Base-by-base conservation (phyloP, 176 grass and related monocot species). In the maize (Zea mays) region DNA sequence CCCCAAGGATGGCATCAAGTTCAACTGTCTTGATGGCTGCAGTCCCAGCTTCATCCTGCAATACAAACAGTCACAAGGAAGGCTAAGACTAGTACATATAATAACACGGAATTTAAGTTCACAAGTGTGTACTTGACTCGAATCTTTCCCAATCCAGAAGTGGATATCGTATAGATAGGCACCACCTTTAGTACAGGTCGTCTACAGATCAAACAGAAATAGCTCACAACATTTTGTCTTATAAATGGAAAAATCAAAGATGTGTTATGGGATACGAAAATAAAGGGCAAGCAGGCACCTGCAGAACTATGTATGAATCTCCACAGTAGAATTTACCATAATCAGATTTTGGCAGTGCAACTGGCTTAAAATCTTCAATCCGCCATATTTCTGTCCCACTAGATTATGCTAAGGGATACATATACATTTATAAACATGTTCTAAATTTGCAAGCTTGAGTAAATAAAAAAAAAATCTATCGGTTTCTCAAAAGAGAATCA, bases 371-470 rank as follows among this genome's bases (percentile, higher is more conserved):
- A 83, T 99, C 87, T 85, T 99, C 86, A 69, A 99, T 95, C 46
- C 96, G 50, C 96, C 96, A 99, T 73, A 99, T 99, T 61, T 99
- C 96, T 15, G 85, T 99, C 43, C 92, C 96, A 74, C 94, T 97
- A 4, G 56, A 68, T 55, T 8, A 56, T 79, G 76, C 51, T 56
- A 79, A 79, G 76, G 75, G 37, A 79, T 78, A 52, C 46, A 66
- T 41, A 66, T 11, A 20, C 37, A 78, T 27, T 67, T 27, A 67
- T 41, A 79, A 41, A 52, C 34, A 52, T 0, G 5, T 11, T 51
- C 44, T 77, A 39, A 15, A 77, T 49, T 77, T 49, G 16, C 36
- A 74, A 57, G 36, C 6, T 54, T 54, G 52, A 58, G 8, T 67
- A 51, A 72, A 10, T 60, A 5, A 69, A 82, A 67, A 82, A 67